Evolutionary conservation across 2,329 filamentous ascomycete species (phyloP).

Genomic region (Ophiocordyceps camponoti-floridani): DNA sequence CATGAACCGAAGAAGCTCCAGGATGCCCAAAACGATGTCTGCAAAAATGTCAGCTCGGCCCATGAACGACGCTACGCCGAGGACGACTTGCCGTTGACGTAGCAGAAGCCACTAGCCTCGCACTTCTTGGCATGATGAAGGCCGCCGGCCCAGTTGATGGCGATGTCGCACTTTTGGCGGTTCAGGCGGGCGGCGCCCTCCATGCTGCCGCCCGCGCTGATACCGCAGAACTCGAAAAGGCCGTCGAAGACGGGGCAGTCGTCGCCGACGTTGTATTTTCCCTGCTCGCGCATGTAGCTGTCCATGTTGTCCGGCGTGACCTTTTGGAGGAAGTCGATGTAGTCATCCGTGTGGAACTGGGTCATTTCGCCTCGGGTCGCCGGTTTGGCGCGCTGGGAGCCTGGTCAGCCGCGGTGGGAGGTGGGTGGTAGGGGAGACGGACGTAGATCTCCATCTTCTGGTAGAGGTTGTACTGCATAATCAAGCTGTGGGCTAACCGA

Average conservation of each 20-base stretch:
- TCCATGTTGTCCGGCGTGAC: conserved; percentile 99
- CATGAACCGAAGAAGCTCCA: conserved; percentile 78
- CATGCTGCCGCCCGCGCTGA: conserved; percentile 86
- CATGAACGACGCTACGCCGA: too few relatives aligned
- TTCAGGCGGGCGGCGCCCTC: conserved; percentile 83
- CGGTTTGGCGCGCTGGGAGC: conserved; percentile 55
- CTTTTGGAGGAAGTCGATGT: conserved; percentile 86
- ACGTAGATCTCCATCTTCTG: conserved; percentile 94
- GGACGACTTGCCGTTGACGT: conserved; percentile 63
- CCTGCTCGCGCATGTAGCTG: conserved; percentile 74
- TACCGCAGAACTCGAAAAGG: conserved; percentile 89
- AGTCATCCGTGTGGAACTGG: conserved; percentile 87
- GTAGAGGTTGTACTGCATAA: conserved; percentile 91
- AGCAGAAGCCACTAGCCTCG: conserved; percentile 93
- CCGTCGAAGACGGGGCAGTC: conserved; percentile 97
- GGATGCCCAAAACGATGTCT: conserved; percentile 92
- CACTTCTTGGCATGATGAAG: conserved; percentile 96
- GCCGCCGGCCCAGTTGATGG: conserved; percentile 95
- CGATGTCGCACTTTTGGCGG: conserved; percentile 85
- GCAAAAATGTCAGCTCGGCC: conserved; percentile 3
- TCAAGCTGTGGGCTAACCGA: conserved; percentile 83
- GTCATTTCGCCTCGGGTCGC: conserved; percentile 81
- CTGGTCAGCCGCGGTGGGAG: neutral
- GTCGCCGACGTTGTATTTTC: conserved; percentile 85
- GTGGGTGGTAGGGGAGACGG: conserved; percentile 22